These are phyloP conservation scores for Xenoacremonium recifei DNA, from an alignment of 2,329 filamentous ascomycete species.

Conservation along the genomic window DNA sequence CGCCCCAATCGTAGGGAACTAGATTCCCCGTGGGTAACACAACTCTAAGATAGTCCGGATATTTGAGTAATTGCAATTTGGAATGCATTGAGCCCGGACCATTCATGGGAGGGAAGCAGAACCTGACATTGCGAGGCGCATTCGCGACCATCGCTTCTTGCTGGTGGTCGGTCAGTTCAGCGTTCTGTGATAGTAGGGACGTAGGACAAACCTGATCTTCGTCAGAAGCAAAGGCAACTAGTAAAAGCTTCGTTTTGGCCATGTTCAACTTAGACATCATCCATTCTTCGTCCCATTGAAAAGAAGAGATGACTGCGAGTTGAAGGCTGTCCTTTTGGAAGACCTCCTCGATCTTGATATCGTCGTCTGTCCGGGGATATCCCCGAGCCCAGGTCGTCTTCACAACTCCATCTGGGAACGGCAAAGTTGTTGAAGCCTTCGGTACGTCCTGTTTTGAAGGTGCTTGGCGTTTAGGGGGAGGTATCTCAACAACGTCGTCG, in stretches of 20 bases:
- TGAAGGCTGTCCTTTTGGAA: conserved; percentile 70
- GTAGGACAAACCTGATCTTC: conserved; percentile 50
- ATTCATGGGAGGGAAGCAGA: conserved; percentile 82
- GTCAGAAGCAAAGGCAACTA: conserved; percentile 55
- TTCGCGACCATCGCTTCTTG: conserved; percentile 49
- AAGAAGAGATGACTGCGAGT: conserved; percentile 81
- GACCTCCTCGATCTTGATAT: conserved; percentile 87
- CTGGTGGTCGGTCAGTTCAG: conserved; percentile 12
- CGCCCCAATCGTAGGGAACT: conserved; percentile 85
- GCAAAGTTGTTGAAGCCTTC: conserved; percentile 25
- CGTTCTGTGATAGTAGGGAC: neutral
- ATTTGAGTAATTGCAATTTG: conserved; percentile 89
- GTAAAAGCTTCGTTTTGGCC: conserved; percentile 57
- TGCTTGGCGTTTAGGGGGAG: conserved; percentile 25
- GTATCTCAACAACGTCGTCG: conserved; percentile 27
- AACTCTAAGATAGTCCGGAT: conserved; percentile 69
- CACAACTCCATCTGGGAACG: conserved; percentile 60
- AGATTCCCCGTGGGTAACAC: conserved; percentile 88
- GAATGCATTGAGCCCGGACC: conserved; percentile 82
- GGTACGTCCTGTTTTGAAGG: conserved; percentile 2
- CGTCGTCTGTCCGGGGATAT: conserved; percentile 59
- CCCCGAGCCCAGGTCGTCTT: conserved; percentile 79
- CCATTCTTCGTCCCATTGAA: conserved; percentile 83
- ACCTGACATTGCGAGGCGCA: conserved; percentile 56
- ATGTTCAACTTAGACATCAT: conserved; percentile 68